Evolutionary conservation across 2,329 filamentous ascomycete genomes (phyloP), one percentile per base, ranked within the genome.

Genomic region (Pseudocercospora musae): DNA sequence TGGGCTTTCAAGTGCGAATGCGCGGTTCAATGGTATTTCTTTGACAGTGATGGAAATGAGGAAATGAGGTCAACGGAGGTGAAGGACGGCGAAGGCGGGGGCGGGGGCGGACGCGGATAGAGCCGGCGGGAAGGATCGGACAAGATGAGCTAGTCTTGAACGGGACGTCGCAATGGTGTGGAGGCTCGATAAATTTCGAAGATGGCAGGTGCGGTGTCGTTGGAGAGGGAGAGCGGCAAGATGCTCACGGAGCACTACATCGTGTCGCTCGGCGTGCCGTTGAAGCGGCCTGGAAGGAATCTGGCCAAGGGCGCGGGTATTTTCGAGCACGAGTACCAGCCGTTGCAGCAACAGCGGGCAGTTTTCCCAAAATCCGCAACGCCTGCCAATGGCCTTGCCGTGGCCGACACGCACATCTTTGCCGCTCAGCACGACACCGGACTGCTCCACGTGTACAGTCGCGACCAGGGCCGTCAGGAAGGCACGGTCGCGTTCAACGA

Each of bases 311-410:
- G 97, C 78, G 88, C 92, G 55, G 92, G 91, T 70, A 92, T 98
- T 73, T 95, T 96, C 78, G 78, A 90, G 60, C 90, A 96, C 77
- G 88, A 92, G 66, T 84, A 92, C 70, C 89, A 92, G 71, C 93
- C 93, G 44, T 84, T 89, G 58, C 85, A 89, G 66, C 84, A 86
- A n/a, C 85, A 92, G 73, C 89, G 89, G 72, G 82, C 87, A 66
- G 85, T 88, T 53, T 93, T 95, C 83, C 98, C 97, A 83, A 98
- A 96, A 80, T 96, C 91, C 80, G 90, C 91, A 15, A 87, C 88
- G n/a, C 84, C 88, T 25, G 81, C 84, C 62, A 91, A 94, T 76
- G 89, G 91, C 70, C 80, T 99, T 59, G 93, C 92, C 29, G 84
- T 93, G 69, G 96, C 85, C 76, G 82, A 85, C 49, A 88, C 88